Percentiles rank a stretch among this genome's conserved stretches.
phyloP scores from a whole-genome alignment of 768 basidiomycete genomes.

The Trametes cinnabarina region DNA sequence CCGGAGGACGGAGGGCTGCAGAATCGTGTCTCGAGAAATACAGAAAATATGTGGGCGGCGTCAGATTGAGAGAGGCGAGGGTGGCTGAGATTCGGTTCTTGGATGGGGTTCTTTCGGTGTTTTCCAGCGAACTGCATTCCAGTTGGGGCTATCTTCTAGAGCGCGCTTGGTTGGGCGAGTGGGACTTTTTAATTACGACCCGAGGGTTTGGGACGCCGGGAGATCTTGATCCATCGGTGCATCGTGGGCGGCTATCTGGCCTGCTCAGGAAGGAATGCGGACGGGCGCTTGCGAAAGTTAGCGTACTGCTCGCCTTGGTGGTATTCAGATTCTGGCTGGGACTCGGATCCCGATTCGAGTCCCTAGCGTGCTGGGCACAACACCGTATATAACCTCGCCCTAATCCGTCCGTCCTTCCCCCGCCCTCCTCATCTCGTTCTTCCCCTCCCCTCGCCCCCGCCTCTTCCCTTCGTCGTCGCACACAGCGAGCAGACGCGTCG shows the following conservation, averaged over 20 bases:
- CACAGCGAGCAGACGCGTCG: conserved; percentile 12
- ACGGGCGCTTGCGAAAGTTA: background rate
- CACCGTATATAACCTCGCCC: conserved; percentile 18
- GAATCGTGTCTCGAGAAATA: too few relatives aligned
- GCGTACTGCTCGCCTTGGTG: background rate
- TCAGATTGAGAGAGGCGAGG: background rate
- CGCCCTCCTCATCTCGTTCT: conserved; percentile 14
- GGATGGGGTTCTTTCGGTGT: conserved; percentile 9
- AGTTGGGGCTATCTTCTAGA: conserved; percentile 1
- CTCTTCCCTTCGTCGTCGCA: conserved; percentile 4
- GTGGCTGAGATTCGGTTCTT: conserved; percentile 1
- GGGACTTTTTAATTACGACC: conserved; percentile 8
- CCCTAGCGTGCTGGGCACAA: background rate
- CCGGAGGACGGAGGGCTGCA: too few relatives aligned
- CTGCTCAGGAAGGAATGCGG: background rate
- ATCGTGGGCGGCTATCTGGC: background rate
- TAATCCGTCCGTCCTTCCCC: conserved; percentile 16
- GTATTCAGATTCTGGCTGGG: too few relatives aligned
- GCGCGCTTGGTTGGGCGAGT: background rate
- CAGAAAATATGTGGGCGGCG: background rate
- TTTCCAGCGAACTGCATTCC: conserved; percentile 14
- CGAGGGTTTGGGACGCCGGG: background rate
- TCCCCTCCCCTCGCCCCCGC: background rate
- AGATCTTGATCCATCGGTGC: background rate
- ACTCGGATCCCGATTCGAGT: background rate